A percentile compares a stretch with the other conserved stretches of the same genome.
phyloP scores from a whole-genome alignment of 139 green algal species.

The Trebouxia sp. region DNA sequence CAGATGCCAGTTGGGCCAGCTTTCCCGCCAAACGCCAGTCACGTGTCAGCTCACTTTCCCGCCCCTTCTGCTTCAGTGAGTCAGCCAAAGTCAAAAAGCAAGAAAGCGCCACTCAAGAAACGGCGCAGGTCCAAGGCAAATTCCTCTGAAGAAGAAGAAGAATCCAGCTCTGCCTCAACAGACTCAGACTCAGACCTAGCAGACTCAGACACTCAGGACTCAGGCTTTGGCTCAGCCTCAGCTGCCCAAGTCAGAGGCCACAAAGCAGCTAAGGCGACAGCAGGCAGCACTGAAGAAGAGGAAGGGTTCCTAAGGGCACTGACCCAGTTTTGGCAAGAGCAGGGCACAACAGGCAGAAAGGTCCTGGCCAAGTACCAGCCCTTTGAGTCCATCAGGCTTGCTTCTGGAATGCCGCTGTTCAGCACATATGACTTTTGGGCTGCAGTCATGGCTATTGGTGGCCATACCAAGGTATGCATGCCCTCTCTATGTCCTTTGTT shows the following conservation, averaged over 20 bases:
- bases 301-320: background rate
- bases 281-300: background rate
- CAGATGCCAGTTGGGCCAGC: background rate
- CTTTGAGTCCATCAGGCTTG: slow-evolving; percentile 1
- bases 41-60: background rate
- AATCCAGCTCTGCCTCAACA: background rate
- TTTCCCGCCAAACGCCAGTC: background rate
- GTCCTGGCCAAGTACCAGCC: slow-evolving; percentile 18
- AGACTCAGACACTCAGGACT: background rate
- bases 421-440: background rate
- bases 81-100: background rate
- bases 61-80: background rate
- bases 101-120: background rate
- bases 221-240: slow-evolving; percentile 5
- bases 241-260: background rate
- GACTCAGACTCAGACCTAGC: background rate
- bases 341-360: background rate
- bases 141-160: background rate
- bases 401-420: background rate
- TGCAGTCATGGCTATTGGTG: background rate
- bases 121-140: background rate
- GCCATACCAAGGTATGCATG: background rate
- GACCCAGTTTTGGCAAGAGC: background rate
- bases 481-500: background rate
- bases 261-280: background rate